A percentile compares a stretch with the other conserved stretches of the same genome.
Conservation (phyloP, 73 alveolate species). For the Tetrahymena thermophila region DNA sequence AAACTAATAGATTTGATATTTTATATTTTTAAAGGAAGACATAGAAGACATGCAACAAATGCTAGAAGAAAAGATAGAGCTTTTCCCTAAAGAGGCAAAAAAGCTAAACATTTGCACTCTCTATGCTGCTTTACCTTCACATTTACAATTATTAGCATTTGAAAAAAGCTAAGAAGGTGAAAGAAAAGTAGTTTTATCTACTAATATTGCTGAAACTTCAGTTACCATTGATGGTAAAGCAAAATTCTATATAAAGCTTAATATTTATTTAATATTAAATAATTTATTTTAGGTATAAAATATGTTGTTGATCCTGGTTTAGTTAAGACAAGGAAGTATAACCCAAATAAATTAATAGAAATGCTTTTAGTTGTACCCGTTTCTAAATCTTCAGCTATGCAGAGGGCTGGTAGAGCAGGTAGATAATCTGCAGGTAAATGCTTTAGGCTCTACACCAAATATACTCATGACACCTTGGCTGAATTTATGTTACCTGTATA, state of each 20-base stretch:
- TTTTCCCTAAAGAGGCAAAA: constrained; percentile 36
- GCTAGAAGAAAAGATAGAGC: constrained; percentile 61
- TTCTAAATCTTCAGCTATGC: constrained; percentile 59
- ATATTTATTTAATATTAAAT: not conserved
- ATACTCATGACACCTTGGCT: constrained; percentile 47
- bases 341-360: constrained; percentile 79
- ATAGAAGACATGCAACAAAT: constrained; percentile 84
- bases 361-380: constrained; percentile 76
- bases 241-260: not conserved
- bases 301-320: constrained; percentile 89
- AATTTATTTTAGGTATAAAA: constrained; percentile 36
- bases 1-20: not conserved
- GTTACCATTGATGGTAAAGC: constrained; percentile 78
- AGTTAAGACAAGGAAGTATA: constrained; percentile 69
- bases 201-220: constrained; percentile 96
- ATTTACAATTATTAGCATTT: constrained; percentile 83
- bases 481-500: constrained; percentile 40
- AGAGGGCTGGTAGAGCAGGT: constrained; percentile 86
- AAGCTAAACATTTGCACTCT: constrained; percentile 61
- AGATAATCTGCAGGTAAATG: constrained; percentile 68
- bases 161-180: constrained; percentile 7
- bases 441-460: constrained; percentile 65
- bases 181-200: constrained; percentile 57
- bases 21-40: constrained; percentile 81
- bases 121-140: constrained; percentile 84